phyloP scores from a whole-genome alignment of 345 rosid species.

The Citrus sp. region DNA sequence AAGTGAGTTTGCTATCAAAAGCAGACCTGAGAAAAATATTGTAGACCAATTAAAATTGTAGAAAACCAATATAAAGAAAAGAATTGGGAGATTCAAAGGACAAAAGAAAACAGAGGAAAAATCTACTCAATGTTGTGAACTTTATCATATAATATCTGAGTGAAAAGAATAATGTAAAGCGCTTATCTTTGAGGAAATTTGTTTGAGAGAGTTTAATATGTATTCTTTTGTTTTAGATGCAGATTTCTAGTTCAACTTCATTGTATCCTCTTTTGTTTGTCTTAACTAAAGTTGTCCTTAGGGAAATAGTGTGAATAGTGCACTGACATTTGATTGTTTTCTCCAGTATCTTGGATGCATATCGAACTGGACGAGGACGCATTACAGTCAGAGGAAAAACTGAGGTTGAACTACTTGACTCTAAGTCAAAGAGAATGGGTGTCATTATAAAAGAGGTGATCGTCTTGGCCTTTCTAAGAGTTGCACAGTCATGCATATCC shows the following conservation, averaged over 20 bases:
- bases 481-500: constrained; percentile 11
- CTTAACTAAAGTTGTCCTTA: not conserved
- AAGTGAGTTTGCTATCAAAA: not conserved
- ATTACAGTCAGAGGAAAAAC: constrained; percentile 82
- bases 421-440: constrained; percentile 70
- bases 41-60: not conserved
- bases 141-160: not conserved
- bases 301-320: not conserved
- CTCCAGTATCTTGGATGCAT: constrained; percentile 80
- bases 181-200: not conserved
- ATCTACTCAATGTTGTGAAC: not conserved
- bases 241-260: not conserved
- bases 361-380: constrained; percentile 90
- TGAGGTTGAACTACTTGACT: constrained; percentile 75
- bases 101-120: not conserved
- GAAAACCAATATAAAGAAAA: not conserved
- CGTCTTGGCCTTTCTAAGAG: constrained; percentile 2
- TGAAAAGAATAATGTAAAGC: not conserved
- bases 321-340: constrained; percentile 21
- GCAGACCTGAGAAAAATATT: no score
- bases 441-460: constrained; percentile 85
- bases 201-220: not conserved
- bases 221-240: not conserved
- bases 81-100: not conserved
- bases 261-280: not conserved